Evolutionary conservation across 805 yeast genomes (phyloP).

Genomic region (Ogataea parapolymorpha): DNA sequence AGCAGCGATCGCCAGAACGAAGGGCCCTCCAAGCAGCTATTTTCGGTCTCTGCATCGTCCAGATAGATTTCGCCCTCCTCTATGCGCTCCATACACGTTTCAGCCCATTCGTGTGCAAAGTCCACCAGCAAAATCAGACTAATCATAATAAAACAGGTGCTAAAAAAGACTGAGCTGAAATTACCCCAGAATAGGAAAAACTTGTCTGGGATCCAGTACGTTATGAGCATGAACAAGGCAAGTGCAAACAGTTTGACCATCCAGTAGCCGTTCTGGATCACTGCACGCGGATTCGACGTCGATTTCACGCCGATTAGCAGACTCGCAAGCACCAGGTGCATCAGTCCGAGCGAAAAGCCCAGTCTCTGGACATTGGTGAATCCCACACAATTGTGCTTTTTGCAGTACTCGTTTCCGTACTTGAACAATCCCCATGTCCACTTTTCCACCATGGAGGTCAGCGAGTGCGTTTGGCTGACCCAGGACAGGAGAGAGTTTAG

Average conservation of each 20-base stretch:
- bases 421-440: slow-evolving; percentile 68
- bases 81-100: slow-evolving; percentile 84
- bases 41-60: slow-evolving; percentile 44
- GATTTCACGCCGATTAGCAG: slow-evolving; percentile 72
- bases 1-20: slow-evolving; percentile 76
- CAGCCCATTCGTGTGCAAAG: slow-evolving; percentile 99
- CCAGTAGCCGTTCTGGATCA: slow-evolving; percentile 93
- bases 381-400: slow-evolving; percentile 81
- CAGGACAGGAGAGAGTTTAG: slow-evolving; percentile 83
- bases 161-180: slow-evolving; percentile 77
- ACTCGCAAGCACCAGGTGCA: slow-evolving; percentile 70
- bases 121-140: slow-evolving; percentile 90
- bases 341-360: slow-evolving; percentile 78
- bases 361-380: slow-evolving; percentile 93
- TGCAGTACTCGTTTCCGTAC: slow-evolving; percentile 54
- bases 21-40: slow-evolving; percentile 34
- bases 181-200: slow-evolving; percentile 91
- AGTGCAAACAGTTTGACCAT: slow-evolving; percentile 64
- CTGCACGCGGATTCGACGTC: slow-evolving; percentile 72
- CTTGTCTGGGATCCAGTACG: slow-evolving; percentile 80
- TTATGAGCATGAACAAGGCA: slow-evolving; percentile 50
- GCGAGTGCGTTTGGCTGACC: slow-evolving; percentile 84
- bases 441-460: slow-evolving; percentile 67
- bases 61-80: slow-evolving; percentile 66
- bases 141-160: slow-evolving; percentile 80